Evolutionary conservation across 768 basidiomycete genomes (phyloP), one percentile per base, ranked within the genome.

Genomic region (Tricholoma saponaceum): DNA sequence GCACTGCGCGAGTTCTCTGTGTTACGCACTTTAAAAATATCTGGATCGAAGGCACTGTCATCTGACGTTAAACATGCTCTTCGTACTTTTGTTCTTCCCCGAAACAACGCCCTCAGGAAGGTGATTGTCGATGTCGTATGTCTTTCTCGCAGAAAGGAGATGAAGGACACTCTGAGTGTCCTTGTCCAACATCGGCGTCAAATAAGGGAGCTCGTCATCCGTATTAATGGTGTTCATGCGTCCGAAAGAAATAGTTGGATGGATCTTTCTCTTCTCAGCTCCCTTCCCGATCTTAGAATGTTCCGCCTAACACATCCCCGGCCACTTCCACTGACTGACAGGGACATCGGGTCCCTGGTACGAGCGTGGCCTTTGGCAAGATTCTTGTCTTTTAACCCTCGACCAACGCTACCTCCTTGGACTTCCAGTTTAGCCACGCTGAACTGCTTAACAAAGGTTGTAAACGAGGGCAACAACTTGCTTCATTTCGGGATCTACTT

Each of bases 401-500:
- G 33, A 16, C 56, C 56, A 20, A 12, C 26, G 9, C 23, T 52
- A 30, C 26, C 13, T 30, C 32, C 39, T n/a, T 57, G 56, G 56
- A 7, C 26, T 25, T 10, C 51, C 28, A 2, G 5, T 33, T 23
- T 14, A n/a, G 25, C 39, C 22, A 57, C 51, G 13, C 8, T 57
- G 28, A 30, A 32, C 16, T 43, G 26, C 41, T 14, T 57, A 22
- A 33, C 33, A 18, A 28, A 52, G 3, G 28, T 46, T n/a, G 51
- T 30, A 7, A 51, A 56, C 0, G 25, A 32, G 4, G 25, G 56
- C 35, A 9, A 44, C 8, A 23, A 20, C 20, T 30, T 57, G 10
- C 43, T 13, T 50, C 51, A 57, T 23, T 46, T 57, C n/a, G 56
- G 56, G 16, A 35, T 57, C n/a, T n/a, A 52, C 37, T 23, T 52